Evolutionary conservation across 2,329 filamentous ascomycete genomes (phyloP).

Genomic region (Fusarium algeriense): DNA sequence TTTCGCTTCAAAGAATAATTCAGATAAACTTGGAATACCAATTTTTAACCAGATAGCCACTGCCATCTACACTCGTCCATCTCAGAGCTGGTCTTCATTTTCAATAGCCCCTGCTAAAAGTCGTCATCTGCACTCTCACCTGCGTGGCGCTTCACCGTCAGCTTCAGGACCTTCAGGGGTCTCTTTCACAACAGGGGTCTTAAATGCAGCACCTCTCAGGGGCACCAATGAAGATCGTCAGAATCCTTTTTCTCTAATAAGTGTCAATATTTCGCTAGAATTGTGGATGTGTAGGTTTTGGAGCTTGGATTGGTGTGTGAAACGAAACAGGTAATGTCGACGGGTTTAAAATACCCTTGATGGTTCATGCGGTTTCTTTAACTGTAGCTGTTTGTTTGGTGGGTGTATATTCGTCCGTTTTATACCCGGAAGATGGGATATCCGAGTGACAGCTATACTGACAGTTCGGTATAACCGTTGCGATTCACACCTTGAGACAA

Average conservation of each 20-base stretch:
- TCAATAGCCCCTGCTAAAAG: not conserved
- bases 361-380: conserved; percentile 22
- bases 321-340: conserved; percentile 34
- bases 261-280: conserved; percentile 12
- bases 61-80: not conserved
- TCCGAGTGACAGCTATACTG: conserved; percentile 15
- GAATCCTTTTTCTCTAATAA: not conserved
- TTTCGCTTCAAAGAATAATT: conserved; percentile 1
- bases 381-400: not conserved
- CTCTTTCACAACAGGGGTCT: conserved; percentile 16
- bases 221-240: conserved; percentile 30
- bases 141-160: conserved; percentile 16
- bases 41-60: not conserved
- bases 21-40: not conserved
- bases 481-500: not conserved
- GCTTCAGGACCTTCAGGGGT: conserved; percentile 2
- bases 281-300: conserved; percentile 1
- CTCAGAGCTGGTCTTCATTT: too few species aligned
- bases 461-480: conserved; percentile 9
- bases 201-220: not conserved
- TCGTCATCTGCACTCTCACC: conserved; percentile 7
- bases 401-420: conserved; percentile 25
- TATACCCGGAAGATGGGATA: conserved; percentile 29
- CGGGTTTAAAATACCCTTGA: conserved; percentile 8
- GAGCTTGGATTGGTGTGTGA: conserved; percentile 18